These are phyloP conservation scores for Penicillium sp. DNA, from an alignment of 2,329 filamentous ascomycete genomes.

Conservation along the genomic window DNA sequence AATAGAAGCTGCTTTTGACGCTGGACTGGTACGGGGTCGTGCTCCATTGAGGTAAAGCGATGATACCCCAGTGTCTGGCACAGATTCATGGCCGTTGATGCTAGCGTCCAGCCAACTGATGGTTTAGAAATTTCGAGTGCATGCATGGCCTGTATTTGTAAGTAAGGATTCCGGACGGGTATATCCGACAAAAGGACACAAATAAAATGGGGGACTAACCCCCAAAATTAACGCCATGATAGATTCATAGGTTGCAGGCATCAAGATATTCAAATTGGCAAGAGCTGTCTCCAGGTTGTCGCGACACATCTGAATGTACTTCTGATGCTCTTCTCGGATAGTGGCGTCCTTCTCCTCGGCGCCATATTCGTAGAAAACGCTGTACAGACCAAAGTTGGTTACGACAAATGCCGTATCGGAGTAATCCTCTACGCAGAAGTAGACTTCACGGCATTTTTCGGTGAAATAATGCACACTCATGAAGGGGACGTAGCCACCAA, in stretches of 20 bases:
- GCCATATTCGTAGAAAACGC: constrained; percentile 36
- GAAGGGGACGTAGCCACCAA: constrained; percentile 34
- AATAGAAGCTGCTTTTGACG: constrained; percentile 46
- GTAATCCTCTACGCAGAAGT: constrained; percentile 44
- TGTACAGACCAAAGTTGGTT: constrained; percentile 39
- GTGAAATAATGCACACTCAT: constrained; percentile 34
- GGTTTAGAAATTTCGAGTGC: constrained; percentile 62
- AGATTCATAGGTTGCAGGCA: constrained; percentile 55
- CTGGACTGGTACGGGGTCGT: constrained; percentile 27
- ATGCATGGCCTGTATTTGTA: constrained; percentile 52
- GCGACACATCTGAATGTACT: constrained; percentile 38
- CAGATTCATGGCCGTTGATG: constrained; percentile 57
- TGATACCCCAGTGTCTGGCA: constrained; percentile 64
- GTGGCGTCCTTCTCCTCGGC: constrained; percentile 19
- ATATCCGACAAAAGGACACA: not conserved
- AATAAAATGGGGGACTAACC: constrained; percentile 39
- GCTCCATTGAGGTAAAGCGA: constrained; percentile 28
- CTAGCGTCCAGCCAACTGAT: constrained; percentile 63
- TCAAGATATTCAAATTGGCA: constrained; percentile 53
- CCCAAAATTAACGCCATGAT: constrained; percentile 60
- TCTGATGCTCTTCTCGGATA: constrained; percentile 25
- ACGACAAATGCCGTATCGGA: constrained; percentile 41
- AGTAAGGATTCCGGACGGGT: not conserved
- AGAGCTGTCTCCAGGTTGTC: constrained; percentile 47
- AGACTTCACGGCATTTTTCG: constrained; percentile 42